phyloP scores from a whole-genome alignment of 1,284 basidiomycete genomes.

The Puccinia triticina region DNA sequence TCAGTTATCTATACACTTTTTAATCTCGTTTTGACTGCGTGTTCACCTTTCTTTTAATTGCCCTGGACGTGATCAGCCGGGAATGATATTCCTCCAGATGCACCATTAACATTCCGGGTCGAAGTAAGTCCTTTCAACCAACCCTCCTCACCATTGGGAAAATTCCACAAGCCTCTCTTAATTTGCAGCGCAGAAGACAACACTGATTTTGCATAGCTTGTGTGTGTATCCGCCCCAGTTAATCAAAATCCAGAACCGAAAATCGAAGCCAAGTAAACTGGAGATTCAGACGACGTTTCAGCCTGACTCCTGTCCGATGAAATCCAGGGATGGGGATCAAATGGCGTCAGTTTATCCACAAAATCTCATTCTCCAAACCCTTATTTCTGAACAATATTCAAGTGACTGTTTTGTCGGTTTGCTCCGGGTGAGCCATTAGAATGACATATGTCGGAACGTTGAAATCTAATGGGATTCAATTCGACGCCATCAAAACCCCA shows the following conservation, averaged over 20 bases:
- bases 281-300: slow-evolving; percentile 19
- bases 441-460: slow-evolving; percentile 39
- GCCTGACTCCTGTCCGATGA: slow-evolving; percentile 9
- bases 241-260: slow-evolving; percentile 18
- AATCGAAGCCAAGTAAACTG: background rate
- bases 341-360: slow-evolving; percentile 30
- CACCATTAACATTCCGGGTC: slow-evolving; percentile 35
- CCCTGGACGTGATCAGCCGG: slow-evolving; percentile 25
- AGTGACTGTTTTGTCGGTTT: background rate
- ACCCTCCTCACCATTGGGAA: no score
- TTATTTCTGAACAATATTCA: no score
- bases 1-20: background rate
- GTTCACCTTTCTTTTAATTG: background rate
- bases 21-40: background rate
- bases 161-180: background rate
- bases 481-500: slow-evolving; percentile 38
- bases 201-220: background rate
- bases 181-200: background rate
- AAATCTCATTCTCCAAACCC: background rate
- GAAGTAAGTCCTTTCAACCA: slow-evolving; percentile 27
- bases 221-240: background rate
- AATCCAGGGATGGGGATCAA: slow-evolving; percentile 25
- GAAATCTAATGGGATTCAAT: slow-evolving; percentile 18
- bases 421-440: background rate
- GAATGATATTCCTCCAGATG: slow-evolving; percentile 40